A percentile compares a stretch with the other conserved stretches of the same genome.
Evolutionary conservation across 2,329 filamentous ascomycete species (phyloP).

Genomic region (Tolypocladium sp.): DNA sequence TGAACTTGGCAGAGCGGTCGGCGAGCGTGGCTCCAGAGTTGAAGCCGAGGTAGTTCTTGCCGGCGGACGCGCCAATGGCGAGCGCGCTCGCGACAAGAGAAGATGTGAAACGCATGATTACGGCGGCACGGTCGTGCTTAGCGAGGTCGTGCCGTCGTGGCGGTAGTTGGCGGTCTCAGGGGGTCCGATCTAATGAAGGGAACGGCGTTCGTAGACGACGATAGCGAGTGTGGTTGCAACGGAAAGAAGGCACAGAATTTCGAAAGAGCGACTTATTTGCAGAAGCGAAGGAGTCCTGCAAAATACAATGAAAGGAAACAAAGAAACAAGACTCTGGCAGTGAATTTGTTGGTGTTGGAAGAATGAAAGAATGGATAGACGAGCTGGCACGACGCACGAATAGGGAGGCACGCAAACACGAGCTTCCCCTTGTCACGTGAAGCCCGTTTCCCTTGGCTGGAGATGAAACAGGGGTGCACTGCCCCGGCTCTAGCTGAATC

Average conservation of each 20-base stretch:
- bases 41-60: slow-evolving; percentile 43
- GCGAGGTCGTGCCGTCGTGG: background rate
- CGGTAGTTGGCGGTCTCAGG: background rate
- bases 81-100: slow-evolving; percentile 28
- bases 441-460: background rate
- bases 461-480: background rate
- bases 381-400: background rate
- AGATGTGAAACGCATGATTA: slow-evolving; percentile 29
- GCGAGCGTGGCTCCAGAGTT: slow-evolving; percentile 39
- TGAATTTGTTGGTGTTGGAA: background rate
- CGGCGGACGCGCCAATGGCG: slow-evolving; percentile 27
- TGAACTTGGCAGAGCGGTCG: slow-evolving; percentile 42
- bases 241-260: background rate
- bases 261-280: background rate
- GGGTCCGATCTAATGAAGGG: background rate
- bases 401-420: background rate
- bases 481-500: background rate
- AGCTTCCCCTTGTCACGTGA: background rate
- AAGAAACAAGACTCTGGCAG: background rate
- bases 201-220: background rate
- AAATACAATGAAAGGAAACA: background rate
- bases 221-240: background rate
- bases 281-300: background rate
- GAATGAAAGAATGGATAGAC: background rate
- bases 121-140: background rate